phyloP scores from a whole-genome alignment of 208 protist species.

The Endotrypanum monterogeii region DNA sequence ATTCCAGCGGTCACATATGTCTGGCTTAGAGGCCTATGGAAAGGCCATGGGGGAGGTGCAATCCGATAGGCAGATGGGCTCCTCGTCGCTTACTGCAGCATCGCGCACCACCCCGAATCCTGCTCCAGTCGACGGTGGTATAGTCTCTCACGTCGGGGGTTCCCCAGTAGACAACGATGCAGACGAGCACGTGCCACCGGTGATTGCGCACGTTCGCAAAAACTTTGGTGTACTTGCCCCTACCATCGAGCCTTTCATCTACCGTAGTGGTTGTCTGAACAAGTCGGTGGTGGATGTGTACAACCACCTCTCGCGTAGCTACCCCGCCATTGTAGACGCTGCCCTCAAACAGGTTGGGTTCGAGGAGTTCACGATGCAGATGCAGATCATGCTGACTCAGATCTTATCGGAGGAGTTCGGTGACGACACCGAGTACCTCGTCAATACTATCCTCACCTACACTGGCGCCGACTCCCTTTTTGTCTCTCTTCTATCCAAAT shows the following conservation, averaged over 20 bases:
- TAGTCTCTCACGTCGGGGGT: neutral
- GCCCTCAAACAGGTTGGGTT: slow-evolving; percentile 29
- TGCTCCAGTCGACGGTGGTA: neutral
- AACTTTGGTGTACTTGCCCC: slow-evolving; percentile 62
- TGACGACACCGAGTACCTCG: slow-evolving; percentile 37
- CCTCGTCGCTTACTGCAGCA: slow-evolving; percentile 14
- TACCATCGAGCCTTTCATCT: slow-evolving; percentile 60
- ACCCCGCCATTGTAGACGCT: slow-evolving; percentile 29
- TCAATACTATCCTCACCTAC: slow-evolving; percentile 38
- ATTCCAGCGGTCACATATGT: slow-evolving; percentile 4
- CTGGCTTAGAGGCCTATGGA: slow-evolving; percentile 11
- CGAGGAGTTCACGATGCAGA: slow-evolving; percentile 36
- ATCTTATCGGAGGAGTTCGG: slow-evolving; percentile 39
- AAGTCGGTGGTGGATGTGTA: slow-evolving; percentile 56
- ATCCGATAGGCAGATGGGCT: slow-evolving; percentile 19
- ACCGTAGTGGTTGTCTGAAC: slow-evolving; percentile 52
- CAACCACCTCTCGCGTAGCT: slow-evolving; percentile 35
- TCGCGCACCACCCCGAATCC: neutral
- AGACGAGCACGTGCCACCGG: slow-evolving; percentile 35
- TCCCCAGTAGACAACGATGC: slow-evolving; percentile 9
- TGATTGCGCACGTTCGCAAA: slow-evolving; percentile 57
- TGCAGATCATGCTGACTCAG: slow-evolving; percentile 40
- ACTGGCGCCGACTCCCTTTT: slow-evolving; percentile 44
- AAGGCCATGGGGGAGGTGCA: slow-evolving; percentile 9
- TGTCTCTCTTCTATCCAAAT: slow-evolving; percentile 41